phyloP scores from a whole-genome alignment of 805 yeast species.

The Zygosaccharomyces pseudorouxii region DNA sequence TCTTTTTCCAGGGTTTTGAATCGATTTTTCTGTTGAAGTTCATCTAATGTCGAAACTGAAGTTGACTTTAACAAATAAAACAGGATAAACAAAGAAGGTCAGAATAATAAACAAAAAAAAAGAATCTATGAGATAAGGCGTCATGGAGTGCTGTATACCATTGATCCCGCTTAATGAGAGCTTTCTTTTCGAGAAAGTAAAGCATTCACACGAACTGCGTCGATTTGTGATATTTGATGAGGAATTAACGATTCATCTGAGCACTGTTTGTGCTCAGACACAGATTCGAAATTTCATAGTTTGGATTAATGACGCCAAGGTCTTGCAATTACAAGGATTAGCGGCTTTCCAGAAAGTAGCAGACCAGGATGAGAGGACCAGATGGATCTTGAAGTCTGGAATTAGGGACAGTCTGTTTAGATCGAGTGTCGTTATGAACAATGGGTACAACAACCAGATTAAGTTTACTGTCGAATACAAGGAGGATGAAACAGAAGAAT shows the following conservation, averaged over 20 bases:
- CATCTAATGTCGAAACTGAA: neutral
- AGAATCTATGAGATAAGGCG: neutral
- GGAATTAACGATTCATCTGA: constrained; percentile 18
- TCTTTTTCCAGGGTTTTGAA: neutral
- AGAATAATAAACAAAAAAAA: neutral
- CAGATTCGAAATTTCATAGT: constrained; percentile 14
- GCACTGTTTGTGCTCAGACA: constrained; percentile 5
- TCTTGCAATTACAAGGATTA: constrained; percentile 12
- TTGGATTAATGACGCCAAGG: constrained; percentile 31
- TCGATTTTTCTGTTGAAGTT: neutral
- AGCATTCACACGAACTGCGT: constrained; percentile 18
- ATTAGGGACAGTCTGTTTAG: constrained; percentile 22
- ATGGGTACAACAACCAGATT: constrained; percentile 30
- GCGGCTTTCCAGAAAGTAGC: constrained; percentile 5
- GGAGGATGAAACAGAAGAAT: neutral
- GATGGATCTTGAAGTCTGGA: constrained; percentile 19
- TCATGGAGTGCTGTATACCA: constrained; percentile 27
- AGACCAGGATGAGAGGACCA: neutral
- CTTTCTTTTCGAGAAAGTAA: constrained; percentile 8
- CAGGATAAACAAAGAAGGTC: neutral
- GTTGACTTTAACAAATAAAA: neutral
- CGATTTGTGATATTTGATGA: constrained; percentile 33
- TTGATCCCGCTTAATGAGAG: constrained; percentile 9
- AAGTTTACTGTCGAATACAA: constrained; percentile 16
- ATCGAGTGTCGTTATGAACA: constrained; percentile 34